phyloP scores from a whole-genome alignment of 805 yeast species.

The Kuraishia piskuri region DNA sequence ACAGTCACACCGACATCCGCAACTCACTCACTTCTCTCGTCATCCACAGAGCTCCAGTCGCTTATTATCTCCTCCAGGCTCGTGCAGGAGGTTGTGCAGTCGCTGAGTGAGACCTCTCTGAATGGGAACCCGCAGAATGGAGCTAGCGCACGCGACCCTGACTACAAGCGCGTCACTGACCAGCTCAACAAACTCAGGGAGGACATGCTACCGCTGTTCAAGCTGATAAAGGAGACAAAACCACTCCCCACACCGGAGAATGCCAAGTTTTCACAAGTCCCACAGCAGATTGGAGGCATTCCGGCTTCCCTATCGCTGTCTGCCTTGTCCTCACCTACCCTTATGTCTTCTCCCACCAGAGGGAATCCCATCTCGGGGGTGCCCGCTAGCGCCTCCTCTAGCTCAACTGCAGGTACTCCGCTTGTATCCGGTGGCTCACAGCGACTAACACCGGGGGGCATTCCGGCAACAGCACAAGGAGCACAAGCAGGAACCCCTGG shows the following conservation, averaged over 20 bases:
- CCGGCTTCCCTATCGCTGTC: conserved; percentile 1
- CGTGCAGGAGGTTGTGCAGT: conserved; percentile 1
- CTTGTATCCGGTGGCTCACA: conserved; percentile 2
- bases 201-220: conserved; percentile 56
- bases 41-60: conserved; percentile 4
- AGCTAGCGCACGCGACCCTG: not conserved
- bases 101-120: not conserved
- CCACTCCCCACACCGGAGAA: conserved; percentile 62
- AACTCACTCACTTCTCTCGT: not conserved
- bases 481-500: no score
- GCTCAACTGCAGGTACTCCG: not conserved
- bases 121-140: not conserved
- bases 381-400: not conserved
- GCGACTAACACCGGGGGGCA: not conserved
- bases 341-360: conserved; percentile 2
- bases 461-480: not conserved
- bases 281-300: not conserved
- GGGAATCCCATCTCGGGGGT: conserved; percentile 1
- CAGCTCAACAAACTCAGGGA: conserved; percentile 49
- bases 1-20: no score
- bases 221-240: conserved; percentile 53
- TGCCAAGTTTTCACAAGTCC: conserved; percentile 3
- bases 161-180: conserved; percentile 35
- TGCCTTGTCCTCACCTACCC: not conserved
- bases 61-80: conserved; percentile 2